A percentile compares a stretch with the other conserved stretches of the same genome.
Evolutionary conservation across 306 rosid species (phyloP).

Genomic region (Acacia crassicarpa): DNA sequence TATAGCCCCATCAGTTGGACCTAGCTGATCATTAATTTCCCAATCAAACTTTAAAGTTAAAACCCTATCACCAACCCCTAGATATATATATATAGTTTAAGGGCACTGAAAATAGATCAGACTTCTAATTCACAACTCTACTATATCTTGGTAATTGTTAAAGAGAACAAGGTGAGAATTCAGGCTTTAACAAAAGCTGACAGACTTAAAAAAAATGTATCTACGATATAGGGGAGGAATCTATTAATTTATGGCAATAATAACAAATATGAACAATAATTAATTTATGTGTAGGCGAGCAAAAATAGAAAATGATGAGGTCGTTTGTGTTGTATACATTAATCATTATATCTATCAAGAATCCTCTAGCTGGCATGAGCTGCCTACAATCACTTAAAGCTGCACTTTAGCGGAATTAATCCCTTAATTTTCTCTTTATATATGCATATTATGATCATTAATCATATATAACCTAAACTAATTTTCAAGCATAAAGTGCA

Average conservation of each 20-base stretch:
- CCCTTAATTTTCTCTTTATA: neutral
- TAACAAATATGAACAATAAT: neutral
- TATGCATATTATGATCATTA: neutral
- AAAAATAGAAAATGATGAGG: neutral
- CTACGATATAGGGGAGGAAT: neutral
- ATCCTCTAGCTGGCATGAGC: neutral
- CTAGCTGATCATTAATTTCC: neutral
- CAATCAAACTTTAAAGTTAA: neutral
- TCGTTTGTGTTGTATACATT: neutral
- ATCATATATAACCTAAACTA: too few relatives aligned
- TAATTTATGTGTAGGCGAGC: neutral
- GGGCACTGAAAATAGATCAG: neutral
- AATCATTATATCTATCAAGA: neutral
- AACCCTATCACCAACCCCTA: neutral
- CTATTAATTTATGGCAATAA: neutral
- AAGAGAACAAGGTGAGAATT: neutral
- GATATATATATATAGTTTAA: neutral
- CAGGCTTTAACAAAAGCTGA: neutral
- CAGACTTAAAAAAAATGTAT: too few relatives aligned
- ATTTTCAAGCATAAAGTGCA: neutral
- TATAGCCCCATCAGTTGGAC: neutral
- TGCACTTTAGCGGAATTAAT: neutral
- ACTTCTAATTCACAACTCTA: neutral
- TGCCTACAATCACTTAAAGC: neutral
- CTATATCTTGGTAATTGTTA: neutral